phyloP scores from a whole-genome alignment of 805 yeast species.

The Hanseniaspora opuntiae region DNA sequence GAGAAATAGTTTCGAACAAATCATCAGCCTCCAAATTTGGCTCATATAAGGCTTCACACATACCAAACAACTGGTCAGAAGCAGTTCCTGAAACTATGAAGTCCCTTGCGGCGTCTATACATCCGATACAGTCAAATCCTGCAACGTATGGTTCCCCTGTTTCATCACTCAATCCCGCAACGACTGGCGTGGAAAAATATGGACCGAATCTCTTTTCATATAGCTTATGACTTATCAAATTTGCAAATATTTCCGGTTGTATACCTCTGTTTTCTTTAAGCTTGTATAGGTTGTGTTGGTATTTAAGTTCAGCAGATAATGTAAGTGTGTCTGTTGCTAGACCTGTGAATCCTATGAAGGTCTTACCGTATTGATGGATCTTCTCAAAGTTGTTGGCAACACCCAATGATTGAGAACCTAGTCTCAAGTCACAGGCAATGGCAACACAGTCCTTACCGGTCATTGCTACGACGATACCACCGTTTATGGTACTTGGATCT shows the following conservation, averaged over 20 bases:
- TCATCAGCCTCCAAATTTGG: constrained; percentile 90
- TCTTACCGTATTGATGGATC: constrained; percentile 72
- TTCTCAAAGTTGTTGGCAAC: constrained; percentile 87
- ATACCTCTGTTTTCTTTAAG: constrained; percentile 81
- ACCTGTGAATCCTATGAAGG: constrained; percentile 85
- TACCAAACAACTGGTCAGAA: constrained; percentile 89
- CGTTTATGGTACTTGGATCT: constrained; percentile 24
- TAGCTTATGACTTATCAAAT: constrained; percentile 76
- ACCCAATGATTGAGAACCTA: constrained; percentile 89
- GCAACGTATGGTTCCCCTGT: constrained; percentile 79
- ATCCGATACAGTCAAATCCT: constrained; percentile 91
- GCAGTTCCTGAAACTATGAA: constrained; percentile 95
- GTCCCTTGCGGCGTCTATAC: constrained; percentile 88
- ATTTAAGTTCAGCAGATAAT: constrained; percentile 63
- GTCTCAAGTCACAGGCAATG: constrained; percentile 85
- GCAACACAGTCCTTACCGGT: constrained; percentile 97
- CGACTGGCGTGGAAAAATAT: constrained; percentile 90
- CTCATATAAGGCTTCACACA: constrained; percentile 95
- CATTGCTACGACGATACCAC: constrained; percentile 98
- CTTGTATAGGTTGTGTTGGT: constrained; percentile 77
- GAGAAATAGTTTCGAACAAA: constrained; percentile 87
- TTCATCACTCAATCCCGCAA: constrained; percentile 82
- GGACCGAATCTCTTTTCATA: constrained; percentile 92
- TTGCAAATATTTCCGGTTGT: constrained; percentile 89
- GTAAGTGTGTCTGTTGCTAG: constrained; percentile 89